Evolutionary conservation across 2,329 filamentous ascomycete genomes (phyloP), one percentile per base, ranked within the genome.

Genomic region (Xylaria sp.): DNA sequence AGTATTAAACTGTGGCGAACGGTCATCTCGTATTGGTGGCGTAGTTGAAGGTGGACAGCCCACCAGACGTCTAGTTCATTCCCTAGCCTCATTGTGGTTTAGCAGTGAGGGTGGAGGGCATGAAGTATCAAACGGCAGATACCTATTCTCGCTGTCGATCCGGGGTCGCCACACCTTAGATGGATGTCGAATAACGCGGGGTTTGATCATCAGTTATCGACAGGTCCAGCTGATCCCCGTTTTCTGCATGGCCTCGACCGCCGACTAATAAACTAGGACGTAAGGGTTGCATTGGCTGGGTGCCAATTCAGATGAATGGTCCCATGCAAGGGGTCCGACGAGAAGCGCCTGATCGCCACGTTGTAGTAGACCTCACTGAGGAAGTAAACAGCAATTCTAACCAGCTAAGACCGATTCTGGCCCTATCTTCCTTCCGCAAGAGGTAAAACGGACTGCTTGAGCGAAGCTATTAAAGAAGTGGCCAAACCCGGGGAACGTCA

Each of bases 131-230:
- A 54, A 39, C 50, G 61, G 51, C 24, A 68, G 57, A 55, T 57
- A 59, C 8, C 34, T 36, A 11, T 36, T 47, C 34, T 62, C 61
- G 14, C 45, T 45, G 68, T 61, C 54, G 65, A 68, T 70, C 65
- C 61, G 65, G 61, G 65, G 65, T 68, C 32, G 50, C 67, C 57
- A 64, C 50, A 67, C 27, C 30, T 39, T 17, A 64, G 61, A 65
- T 61, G 32, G 53, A 59, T 14, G 34, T 59, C 64, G 36, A 59
- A 50, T 48, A 51, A 21, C 47, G 65, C 58, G 55, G 59, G 62
- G 68, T 68, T 68, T 65, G 65, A 68, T 60, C 65, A 39, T 61
- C 68, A 59, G 68, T 63, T 63, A 42, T n/a, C 62, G 32, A 63
- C 65, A 60, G 53, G 34, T 48, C 54, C 24, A 65, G 59, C 8